Evolutionary conservation across 257 asterid species (phyloP).

Genomic region (Misopates orontium): DNA sequence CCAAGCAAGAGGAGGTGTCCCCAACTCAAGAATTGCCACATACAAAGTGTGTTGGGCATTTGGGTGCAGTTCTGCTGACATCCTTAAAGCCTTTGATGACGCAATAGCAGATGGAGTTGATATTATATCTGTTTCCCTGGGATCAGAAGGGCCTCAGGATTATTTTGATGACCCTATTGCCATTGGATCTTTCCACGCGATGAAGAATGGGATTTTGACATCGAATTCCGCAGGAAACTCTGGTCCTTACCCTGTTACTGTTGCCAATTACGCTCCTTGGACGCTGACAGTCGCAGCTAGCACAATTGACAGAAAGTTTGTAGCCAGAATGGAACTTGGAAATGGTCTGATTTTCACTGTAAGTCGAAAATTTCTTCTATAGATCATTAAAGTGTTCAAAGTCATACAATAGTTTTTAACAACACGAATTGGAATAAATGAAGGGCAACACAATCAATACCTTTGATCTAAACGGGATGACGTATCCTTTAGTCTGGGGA

Average conservation of each 20-base stretch:
- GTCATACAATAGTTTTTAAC: not conserved
- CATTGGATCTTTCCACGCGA: conserved; percentile 74
- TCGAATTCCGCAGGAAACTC: conserved; percentile 64
- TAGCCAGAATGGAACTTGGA: conserved; percentile 55
- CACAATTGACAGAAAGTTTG: conserved; percentile 57
- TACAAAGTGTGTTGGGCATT: conserved; percentile 59
- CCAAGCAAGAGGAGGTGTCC: conserved; percentile 60
- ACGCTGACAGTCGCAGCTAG: conserved; percentile 70
- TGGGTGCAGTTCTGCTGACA: conserved; percentile 50
- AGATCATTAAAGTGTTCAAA: not conserved
- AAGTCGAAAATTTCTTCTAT: conserved; percentile 19
- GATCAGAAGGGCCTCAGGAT: conserved; percentile 38
- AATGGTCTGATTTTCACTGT: conserved; percentile 45
- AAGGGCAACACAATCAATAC: conserved; percentile 65
- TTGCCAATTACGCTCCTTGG: conserved; percentile 59
- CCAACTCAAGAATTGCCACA: conserved; percentile 49
- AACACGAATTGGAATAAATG: conserved; percentile 6
- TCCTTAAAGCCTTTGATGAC: conserved; percentile 71
- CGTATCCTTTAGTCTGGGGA: conserved; percentile 67
- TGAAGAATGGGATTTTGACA: conserved; percentile 65
- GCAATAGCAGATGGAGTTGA: conserved; percentile 80
- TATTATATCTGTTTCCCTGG: conserved; percentile 59
- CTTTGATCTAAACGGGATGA: conserved; percentile 44
- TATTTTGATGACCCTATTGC: conserved; percentile 66
- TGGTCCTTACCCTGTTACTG: conserved; percentile 48